These are phyloP conservation scores for Gossypium raimondii DNA, from an alignment of 345 rosid genomes.

Conservation along the genomic window DNA sequence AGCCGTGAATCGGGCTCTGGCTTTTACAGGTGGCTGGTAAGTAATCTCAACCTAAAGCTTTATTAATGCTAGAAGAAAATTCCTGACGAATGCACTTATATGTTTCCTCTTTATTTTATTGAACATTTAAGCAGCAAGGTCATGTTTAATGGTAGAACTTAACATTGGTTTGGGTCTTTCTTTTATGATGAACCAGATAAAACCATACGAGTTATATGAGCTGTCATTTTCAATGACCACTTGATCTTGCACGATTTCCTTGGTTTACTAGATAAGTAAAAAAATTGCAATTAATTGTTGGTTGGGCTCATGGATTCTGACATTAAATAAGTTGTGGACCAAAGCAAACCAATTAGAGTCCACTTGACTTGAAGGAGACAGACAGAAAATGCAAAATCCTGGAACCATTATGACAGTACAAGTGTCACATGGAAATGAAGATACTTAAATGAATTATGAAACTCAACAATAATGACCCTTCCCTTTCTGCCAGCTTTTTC, in stretches of 20 bases:
- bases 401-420: neutral
- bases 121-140: too few relatives aligned
- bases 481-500: too few relatives aligned
- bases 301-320: neutral
- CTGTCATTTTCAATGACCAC: neutral
- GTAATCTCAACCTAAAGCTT: conserved; percentile 1
- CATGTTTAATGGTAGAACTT: neutral
- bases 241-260: neutral
- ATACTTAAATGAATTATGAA: neutral
- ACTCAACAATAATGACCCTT: too few relatives aligned
- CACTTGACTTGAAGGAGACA: neutral
- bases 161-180: neutral
- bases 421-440: neutral
- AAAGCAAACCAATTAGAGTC: neutral
- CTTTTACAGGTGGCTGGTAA: conserved; percentile 30
- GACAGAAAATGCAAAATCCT: too few relatives aligned
- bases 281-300: neutral
- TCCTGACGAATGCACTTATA: too few relatives aligned
- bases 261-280: neutral
- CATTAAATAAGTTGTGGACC: neutral
- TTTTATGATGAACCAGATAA: neutral
- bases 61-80: neutral
- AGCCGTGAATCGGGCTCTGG: conserved; percentile 35
- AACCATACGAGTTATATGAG: neutral
- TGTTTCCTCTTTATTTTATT: too few relatives aligned